Conservation (phyloP, 1,139 yeast species). For the Geotrichum klebahnii region DNA sequence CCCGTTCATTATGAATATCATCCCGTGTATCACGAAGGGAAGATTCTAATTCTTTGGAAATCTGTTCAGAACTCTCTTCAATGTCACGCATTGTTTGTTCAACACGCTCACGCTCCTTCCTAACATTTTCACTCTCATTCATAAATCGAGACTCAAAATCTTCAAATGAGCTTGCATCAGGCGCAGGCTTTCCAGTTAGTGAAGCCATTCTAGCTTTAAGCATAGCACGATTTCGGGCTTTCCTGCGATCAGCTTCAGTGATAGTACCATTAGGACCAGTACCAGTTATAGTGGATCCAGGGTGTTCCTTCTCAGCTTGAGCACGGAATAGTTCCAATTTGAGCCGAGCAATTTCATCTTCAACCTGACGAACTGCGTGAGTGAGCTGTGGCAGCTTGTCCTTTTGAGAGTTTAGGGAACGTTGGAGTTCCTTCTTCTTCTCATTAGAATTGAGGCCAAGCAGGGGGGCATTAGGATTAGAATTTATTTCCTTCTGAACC, state of each 20-base stretch:
- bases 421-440: slow-evolving; percentile 45
- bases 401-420: slow-evolving; percentile 53
- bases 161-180: slow-evolving; percentile 46
- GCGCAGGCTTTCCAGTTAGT: slow-evolving; percentile 68
- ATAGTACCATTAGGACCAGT: slow-evolving; percentile 82
- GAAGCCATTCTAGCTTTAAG: slow-evolving; percentile 87
- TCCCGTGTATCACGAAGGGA: slow-evolving; percentile 37
- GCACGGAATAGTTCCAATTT: slow-evolving; percentile 61
- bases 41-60: slow-evolving; percentile 59
- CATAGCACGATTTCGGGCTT: slow-evolving; percentile 72
- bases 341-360: slow-evolving; percentile 62
- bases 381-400: slow-evolving; percentile 69
- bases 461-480: slow-evolving; percentile 34
- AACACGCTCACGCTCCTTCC: slow-evolving; percentile 52
- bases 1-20: slow-evolving; percentile 47
- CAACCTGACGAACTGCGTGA: slow-evolving; percentile 56
- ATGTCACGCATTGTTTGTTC: slow-evolving; percentile 59
- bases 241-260: slow-evolving; percentile 74
- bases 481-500: slow-evolving; percentile 49
- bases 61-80: slow-evolving; percentile 64
- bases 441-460: slow-evolving; percentile 34
- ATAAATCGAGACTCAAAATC: slow-evolving; percentile 55
- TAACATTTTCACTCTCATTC: slow-evolving; percentile 53
- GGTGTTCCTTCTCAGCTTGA: slow-evolving; percentile 57
- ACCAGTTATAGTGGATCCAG: slow-evolving; percentile 65